phyloP scores from a whole-genome alignment of 75 land plant genomes.

The Ceratopteris richardii region DNA sequence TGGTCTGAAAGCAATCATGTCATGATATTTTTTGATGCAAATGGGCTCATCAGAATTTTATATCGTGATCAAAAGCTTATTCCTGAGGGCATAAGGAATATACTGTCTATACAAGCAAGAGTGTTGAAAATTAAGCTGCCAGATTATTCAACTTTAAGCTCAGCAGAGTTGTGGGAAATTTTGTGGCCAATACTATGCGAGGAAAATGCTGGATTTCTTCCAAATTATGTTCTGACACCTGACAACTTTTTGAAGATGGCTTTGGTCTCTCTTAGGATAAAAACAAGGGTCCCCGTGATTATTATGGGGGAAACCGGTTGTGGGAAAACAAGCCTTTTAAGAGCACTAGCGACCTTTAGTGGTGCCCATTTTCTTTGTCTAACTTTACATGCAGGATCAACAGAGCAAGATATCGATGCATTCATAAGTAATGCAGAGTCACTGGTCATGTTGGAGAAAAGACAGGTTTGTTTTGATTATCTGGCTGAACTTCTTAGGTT shows the following conservation, averaged over 20 bases:
- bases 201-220: conserved; percentile 7
- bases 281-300: conserved; percentile 17
- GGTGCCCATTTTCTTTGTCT: conserved; percentile 6
- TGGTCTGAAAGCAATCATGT: conserved; percentile 30
- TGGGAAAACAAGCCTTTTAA: conserved; percentile 28
- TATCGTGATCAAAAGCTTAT: conserved; percentile 14
- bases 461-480: no score
- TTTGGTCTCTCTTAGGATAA: conserved; percentile 16
- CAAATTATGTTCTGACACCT: conserved; percentile 18
- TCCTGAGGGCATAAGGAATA: conserved; percentile 8
- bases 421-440: conserved; percentile 7
- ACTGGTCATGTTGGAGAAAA: conserved; percentile 1
- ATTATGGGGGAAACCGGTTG: conserved; percentile 30
- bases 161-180: conserved; percentile 15
- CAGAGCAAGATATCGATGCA: conserved; percentile 10
- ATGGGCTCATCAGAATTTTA: conserved; percentile 11
- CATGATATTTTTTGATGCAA: conserved; percentile 21
- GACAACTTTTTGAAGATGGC: conserved; percentile 29
- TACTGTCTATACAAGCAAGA: conserved; percentile 9
- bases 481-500: no score
- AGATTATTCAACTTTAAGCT: conserved; percentile 16
- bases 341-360: conserved; percentile 8
- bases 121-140: background rate
- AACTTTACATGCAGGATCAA: conserved; percentile 22
- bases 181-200: conserved; percentile 19